These are phyloP conservation scores for Pyrenochaeta sp. DNA, from an alignment of 2,329 filamentous ascomycete genomes.

Conservation along the genomic window DNA sequence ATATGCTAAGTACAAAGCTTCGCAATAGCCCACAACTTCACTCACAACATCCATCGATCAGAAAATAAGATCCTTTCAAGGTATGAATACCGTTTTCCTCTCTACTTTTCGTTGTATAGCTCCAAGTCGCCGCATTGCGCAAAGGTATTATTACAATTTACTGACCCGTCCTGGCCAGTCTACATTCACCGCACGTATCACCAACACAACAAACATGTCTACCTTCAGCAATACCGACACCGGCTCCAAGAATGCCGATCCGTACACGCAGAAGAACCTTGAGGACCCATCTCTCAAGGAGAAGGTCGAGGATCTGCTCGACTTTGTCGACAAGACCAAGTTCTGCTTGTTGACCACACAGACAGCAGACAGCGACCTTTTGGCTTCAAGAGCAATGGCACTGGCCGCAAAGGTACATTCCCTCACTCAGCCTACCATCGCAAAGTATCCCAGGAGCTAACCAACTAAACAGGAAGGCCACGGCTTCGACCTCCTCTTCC, in stretches of 20 bases:
- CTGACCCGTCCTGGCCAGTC: constrained; percentile 30
- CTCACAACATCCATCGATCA: constrained; percentile 8
- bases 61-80: constrained; percentile 7
- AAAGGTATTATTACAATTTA: constrained; percentile 17
- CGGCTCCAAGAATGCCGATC: constrained; percentile 65
- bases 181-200: constrained; percentile 11
- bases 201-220: constrained; percentile 36
- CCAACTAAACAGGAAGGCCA: constrained; percentile 68
- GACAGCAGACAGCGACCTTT: constrained; percentile 67
- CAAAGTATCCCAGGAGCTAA: background rate
- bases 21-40: constrained; percentile 10
- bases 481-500: constrained; percentile 84
- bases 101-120: constrained; percentile 7
- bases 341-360: constrained; percentile 91
- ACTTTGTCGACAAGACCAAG: constrained; percentile 76
- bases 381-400: constrained; percentile 87
- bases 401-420: constrained; percentile 73
- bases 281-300: constrained; percentile 74
- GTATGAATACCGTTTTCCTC: constrained; percentile 18
- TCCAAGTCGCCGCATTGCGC: constrained; percentile 10
- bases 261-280: constrained; percentile 79
- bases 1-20: constrained; percentile 18
- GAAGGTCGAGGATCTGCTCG: constrained; percentile 76
- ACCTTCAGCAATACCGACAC: constrained; percentile 50
- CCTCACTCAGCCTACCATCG: background rate